Percentiles rank a stretch among this genome's conserved stretches.
These are phyloP conservation scores for Flueggea neowawraea DNA, from an alignment of 441 rosid genomes.

Conservation along the genomic window DNA sequence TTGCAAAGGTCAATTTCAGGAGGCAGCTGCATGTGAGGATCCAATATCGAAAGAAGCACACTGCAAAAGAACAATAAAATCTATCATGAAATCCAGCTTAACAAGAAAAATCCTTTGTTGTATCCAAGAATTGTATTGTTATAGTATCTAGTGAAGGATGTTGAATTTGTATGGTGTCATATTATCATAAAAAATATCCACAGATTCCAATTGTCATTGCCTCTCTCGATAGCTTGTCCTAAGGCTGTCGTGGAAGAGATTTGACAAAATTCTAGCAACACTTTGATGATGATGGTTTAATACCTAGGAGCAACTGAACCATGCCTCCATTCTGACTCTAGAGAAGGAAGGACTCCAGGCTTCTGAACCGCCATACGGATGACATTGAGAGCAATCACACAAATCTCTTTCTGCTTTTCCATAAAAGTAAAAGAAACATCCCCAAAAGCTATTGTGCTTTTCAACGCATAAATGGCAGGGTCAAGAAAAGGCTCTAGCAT, in stretches of 20 bases:
- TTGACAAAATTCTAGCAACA: slow-evolving; percentile 5
- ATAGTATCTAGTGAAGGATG: too few relatives aligned
- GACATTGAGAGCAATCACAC: slow-evolving; percentile 59
- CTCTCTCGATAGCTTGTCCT: too few relatives aligned
- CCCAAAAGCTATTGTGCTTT: slow-evolving; percentile 63
- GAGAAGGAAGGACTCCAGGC: slow-evolving; percentile 77
- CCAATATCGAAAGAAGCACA: slow-evolving; percentile 82
- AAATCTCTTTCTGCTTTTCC: slow-evolving; percentile 61
- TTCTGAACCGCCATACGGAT: slow-evolving; percentile 71
- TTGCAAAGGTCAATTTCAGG: slow-evolving; percentile 77
- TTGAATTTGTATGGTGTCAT: neutral
- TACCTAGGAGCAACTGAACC: slow-evolving; percentile 91
- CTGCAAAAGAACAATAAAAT: slow-evolving; percentile 44
- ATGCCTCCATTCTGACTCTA: slow-evolving; percentile 85
- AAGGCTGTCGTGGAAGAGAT: too few relatives aligned
- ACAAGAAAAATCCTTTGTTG: neutral
- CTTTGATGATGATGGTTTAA: slow-evolving; percentile 12
- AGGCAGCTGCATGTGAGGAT: slow-evolving; percentile 75
- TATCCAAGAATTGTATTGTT: too few relatives aligned
- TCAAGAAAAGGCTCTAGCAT: slow-evolving; percentile 88
- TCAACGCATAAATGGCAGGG: slow-evolving; percentile 55
- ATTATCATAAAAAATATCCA: neutral
- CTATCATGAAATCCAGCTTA: slow-evolving; percentile 13
- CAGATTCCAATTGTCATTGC: neutral
- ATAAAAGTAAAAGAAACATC: slow-evolving; percentile 46